Evolutionary conservation across 441 rosid species (phyloP), one percentile per base, ranked within the genome.

Genomic region (Aleurites moluccanus): DNA sequence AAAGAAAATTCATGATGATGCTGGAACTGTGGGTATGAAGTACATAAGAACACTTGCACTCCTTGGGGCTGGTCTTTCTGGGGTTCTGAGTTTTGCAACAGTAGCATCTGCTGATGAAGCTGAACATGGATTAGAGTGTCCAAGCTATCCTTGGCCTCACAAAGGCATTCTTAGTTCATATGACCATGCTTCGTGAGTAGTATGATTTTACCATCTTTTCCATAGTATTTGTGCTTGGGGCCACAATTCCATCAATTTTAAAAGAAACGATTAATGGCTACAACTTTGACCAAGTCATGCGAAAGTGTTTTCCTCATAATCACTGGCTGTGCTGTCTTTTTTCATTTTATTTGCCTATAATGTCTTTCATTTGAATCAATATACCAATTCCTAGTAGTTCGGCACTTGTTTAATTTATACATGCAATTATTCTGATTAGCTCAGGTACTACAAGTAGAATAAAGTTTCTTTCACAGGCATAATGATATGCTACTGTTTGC

Each of bases 111-210:
- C 99, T 61, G 99, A 97, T 78, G 99, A 97, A 84, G 99, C 99
- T 28, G 99, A 97, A 69, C 99, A 97, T 50, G 99, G 99, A 63
- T 79, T 97, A 76, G 97, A 73, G 49, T 85, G 84, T 77, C 91
- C 99, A 42, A 86, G 23, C 76, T 97, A 97, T 88, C 99, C 99
- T 62, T 97, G 99, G 99, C 99, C 99, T 83, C 99, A 97, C 80
- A 47, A 84, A 69, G 99, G 99, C 82, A 97, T 97, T 75, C 93
- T 97, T 59, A 92, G 98, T 83, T 97, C 99, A 68, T 97, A 97
- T 70, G 99, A 97, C 82, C 99, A 97, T 87, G 93, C 99, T 63
- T 94, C 98, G 99, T 97, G 81, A 94, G 98, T 87, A 40, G 61
- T 68, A 20, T 28, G 49, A 18, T 52, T 75, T 78, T 66, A 52